Evolutionary conservation across 345 rosid genomes (phyloP).

Genomic region (Microthlaspi erraticum): DNA sequence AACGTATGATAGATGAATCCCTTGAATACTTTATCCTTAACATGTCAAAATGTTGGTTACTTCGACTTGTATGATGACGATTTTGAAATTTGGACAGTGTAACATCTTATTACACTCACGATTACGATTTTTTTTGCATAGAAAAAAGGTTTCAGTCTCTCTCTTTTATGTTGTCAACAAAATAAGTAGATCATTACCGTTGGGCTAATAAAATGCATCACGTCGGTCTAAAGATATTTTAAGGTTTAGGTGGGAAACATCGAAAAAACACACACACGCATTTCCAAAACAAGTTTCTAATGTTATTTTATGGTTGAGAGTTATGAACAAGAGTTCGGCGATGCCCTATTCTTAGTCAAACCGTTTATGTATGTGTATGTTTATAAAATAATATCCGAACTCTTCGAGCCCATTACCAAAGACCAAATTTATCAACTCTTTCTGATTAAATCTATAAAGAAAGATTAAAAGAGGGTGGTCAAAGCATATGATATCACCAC

Average conservation of each 20-base stretch:
- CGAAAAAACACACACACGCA: neutral
- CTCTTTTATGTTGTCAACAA: neutral
- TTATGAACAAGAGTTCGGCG: slow-evolving; percentile 37
- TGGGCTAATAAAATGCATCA: neutral
- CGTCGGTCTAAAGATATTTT: neutral
- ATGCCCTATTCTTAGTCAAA: slow-evolving; percentile 41
- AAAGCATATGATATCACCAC: slow-evolving; percentile 36
- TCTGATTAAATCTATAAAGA: slow-evolving; percentile 1
- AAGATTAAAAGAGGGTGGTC: slow-evolving; percentile 33
- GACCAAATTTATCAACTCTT: slow-evolving; percentile 22
- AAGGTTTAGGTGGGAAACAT: slow-evolving; percentile 10
- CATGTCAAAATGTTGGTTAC: slow-evolving; percentile 6
- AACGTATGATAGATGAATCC: neutral
- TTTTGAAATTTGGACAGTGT: neutral
- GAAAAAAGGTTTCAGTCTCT: neutral
- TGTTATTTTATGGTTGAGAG: slow-evolving; percentile 17
- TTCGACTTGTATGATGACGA: neutral
- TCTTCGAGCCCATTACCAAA: slow-evolving; percentile 48
- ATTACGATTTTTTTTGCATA: neutral
- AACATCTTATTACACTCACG: neutral
- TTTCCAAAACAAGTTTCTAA: slow-evolving; percentile 3
- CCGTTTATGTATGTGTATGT: slow-evolving; percentile 30
- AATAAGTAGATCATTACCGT: neutral
- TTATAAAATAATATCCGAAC: slow-evolving; percentile 23
- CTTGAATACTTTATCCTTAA: slow-evolving; percentile 2